Conservation (phyloP, 495 filamentous ascomycete species). For the Penicillium waksmanii region DNA sequence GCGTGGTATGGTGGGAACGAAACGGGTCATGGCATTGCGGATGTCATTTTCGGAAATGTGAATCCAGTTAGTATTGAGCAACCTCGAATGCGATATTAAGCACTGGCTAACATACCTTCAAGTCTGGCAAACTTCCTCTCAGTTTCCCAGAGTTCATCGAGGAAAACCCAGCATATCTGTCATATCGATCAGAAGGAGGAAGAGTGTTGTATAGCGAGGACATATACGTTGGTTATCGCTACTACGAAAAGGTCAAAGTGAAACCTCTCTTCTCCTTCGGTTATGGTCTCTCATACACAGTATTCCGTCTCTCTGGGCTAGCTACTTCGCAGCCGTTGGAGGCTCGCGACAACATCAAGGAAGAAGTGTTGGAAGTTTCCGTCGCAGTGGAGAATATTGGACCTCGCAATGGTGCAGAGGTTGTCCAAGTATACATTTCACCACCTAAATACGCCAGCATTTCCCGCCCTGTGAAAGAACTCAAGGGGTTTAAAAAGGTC, state of each 20-base stretch:
- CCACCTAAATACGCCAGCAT: conserved; percentile 7
- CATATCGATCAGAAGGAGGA: conserved; percentile 71
- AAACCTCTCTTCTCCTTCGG: conserved; percentile 75
- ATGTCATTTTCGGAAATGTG: conserved; percentile 62
- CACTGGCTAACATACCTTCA: background rate
- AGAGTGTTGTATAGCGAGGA: conserved; percentile 75
- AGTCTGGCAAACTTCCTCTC: conserved; percentile 55
- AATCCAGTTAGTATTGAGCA: conserved; percentile 41
- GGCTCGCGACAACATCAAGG: background rate
- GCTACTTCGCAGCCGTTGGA: conserved; percentile 5
- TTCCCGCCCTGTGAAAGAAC: conserved; percentile 24
- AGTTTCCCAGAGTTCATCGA: conserved; percentile 64
- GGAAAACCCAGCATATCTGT: conserved; percentile 72
- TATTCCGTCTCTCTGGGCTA: conserved; percentile 66
- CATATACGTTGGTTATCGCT: conserved; percentile 77
- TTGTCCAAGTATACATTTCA: background rate
- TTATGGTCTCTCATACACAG: conserved; percentile 79
- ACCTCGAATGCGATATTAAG: background rate
- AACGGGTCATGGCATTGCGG: conserved; percentile 56
- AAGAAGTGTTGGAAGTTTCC: conserved; percentile 9
- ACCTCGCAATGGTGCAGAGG: background rate
- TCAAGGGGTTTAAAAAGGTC: conserved; percentile 30
- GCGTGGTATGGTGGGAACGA: conserved; percentile 71
- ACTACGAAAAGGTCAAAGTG: conserved; percentile 68
- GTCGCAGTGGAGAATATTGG: conserved; percentile 16